Percentiles rank a stretch among this genome's conserved stretches.
Evolutionary conservation across 177 flowering plant species (phyloP).

Genomic region (Vitis hybrid): DNA sequence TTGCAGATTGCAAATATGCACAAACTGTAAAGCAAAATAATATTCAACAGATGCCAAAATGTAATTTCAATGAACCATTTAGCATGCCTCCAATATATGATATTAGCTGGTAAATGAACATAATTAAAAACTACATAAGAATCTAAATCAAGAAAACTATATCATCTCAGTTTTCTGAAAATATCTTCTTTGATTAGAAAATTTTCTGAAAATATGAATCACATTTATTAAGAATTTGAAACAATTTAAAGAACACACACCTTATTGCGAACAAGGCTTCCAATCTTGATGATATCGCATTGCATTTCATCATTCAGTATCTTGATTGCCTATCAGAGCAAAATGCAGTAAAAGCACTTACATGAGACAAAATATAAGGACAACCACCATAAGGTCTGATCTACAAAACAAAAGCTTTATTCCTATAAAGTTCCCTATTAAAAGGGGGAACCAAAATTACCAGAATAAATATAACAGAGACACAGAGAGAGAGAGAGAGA

Average conservation of each 20-base stretch:
- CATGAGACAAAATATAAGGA: neutral
- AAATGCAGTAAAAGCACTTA: neutral
- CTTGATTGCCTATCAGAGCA: conserved; percentile 67
- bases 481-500: no score
- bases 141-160: neutral
- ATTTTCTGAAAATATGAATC: neutral
- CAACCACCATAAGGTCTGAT: neutral
- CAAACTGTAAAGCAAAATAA: no score
- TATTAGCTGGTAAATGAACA: no score
- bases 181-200: no score
- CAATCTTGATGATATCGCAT: conserved; percentile 91
- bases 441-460: neutral
- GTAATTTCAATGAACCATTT: no score
- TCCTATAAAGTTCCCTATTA: neutral
- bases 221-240: neutral
- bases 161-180: neutral
- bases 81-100: no score
- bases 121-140: neutral
- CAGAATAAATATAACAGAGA: neutral
- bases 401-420: neutral
- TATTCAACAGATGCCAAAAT: no score
- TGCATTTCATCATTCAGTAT: conserved; percentile 87
- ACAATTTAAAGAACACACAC: conserved; percentile 30
- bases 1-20: no score
- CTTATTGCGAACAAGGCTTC: conserved; percentile 76